Evolutionary conservation across 805 yeast genomes (phyloP).

Genomic region (Suhomyces canberraensis): DNA sequence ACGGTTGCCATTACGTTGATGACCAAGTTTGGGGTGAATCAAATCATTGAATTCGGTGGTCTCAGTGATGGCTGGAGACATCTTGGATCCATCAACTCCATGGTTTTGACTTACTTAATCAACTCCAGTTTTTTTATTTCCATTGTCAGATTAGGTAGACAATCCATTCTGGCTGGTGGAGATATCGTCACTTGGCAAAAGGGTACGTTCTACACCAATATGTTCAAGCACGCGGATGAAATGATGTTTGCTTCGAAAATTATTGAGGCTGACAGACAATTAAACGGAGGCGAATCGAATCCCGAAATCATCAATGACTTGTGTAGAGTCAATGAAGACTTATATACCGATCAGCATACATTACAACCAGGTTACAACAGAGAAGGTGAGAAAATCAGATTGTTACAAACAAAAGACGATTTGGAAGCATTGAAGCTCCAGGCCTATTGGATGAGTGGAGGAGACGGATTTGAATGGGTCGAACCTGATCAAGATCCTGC

Average conservation of each 20-base stretch:
- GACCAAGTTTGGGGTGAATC: slow-evolving; percentile 42
- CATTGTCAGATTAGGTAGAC: slow-evolving; percentile 39
- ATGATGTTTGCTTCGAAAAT: slow-evolving; percentile 62
- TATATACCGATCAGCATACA: slow-evolving; percentile 20
- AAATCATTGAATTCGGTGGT: slow-evolving; percentile 35
- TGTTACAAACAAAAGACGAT: slow-evolving; percentile 41
- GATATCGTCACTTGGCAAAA: slow-evolving; percentile 57
- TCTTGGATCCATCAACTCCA: slow-evolving; percentile 45
- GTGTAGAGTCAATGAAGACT: slow-evolving; percentile 29
- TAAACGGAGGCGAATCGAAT: slow-evolving; percentile 42
- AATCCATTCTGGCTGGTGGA: slow-evolving; percentile 42
- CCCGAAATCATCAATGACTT: slow-evolving; percentile 35
- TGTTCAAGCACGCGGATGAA: slow-evolving; percentile 67
- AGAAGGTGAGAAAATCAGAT: slow-evolving; percentile 38
- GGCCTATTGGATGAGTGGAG: slow-evolving; percentile 85
- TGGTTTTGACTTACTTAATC: slow-evolving; percentile 37
- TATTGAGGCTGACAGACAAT: slow-evolving; percentile 60
- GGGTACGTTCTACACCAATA: slow-evolving; percentile 61
- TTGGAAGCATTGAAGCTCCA: slow-evolving; percentile 66
- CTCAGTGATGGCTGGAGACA: slow-evolving; percentile 37
- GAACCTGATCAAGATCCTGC: slow-evolving; percentile 93
- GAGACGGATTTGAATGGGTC: slow-evolving; percentile 84
- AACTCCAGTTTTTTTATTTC: slow-evolving; percentile 42
- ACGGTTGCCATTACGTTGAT: slow-evolving; percentile 33
- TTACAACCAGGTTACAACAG: slow-evolving; percentile 33